Percentiles rank a stretch among this genome's conserved stretches.
Conservation (phyloP, 768 basidiomycete species). For the Phylloporus arenicola region DNA sequence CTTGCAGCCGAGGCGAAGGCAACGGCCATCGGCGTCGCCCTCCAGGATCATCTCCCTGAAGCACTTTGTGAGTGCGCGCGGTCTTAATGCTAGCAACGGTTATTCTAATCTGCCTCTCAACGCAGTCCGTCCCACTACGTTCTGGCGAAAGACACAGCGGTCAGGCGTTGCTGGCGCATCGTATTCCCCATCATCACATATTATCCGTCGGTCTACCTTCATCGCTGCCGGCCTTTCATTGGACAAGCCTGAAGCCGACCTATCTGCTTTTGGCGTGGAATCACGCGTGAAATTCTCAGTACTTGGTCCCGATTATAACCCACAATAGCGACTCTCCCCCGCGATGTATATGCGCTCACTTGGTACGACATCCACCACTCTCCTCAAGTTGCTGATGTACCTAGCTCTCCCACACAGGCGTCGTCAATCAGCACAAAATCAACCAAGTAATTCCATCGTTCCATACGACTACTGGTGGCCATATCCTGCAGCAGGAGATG, state of each 20-base stretch:
- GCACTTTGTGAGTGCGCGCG: slow-evolving; percentile 48
- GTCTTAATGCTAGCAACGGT: not conserved
- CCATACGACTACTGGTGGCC: slow-evolving; percentile 35
- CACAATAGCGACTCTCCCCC: slow-evolving; percentile 11
- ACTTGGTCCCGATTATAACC: slow-evolving; percentile 35
- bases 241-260: slow-evolving; percentile 54
- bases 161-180: slow-evolving; percentile 67
- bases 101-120: not conserved
- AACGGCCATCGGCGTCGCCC: too few relatives aligned
- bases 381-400: not conserved
- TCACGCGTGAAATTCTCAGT: slow-evolving; percentile 43
- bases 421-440: slow-evolving; percentile 5
- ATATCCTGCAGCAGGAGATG: slow-evolving; percentile 28
- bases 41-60: too few relatives aligned
- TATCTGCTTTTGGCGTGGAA: slow-evolving; percentile 59
- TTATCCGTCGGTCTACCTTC: slow-evolving; percentile 73
- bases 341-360: slow-evolving; percentile 13
- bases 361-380: slow-evolving; percentile 10
- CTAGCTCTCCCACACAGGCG: slow-evolving; percentile 6
- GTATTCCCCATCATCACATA: slow-evolving; percentile 68
- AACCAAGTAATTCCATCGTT: slow-evolving; percentile 13
- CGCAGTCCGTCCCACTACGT: slow-evolving; percentile 73
- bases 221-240: slow-evolving; percentile 70
- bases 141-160: slow-evolving; percentile 70
- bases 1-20: too few relatives aligned